Evolutionary conservation across 768 basidiomycete genomes (phyloP).

Genomic region (Naganishia antarctica): DNA sequence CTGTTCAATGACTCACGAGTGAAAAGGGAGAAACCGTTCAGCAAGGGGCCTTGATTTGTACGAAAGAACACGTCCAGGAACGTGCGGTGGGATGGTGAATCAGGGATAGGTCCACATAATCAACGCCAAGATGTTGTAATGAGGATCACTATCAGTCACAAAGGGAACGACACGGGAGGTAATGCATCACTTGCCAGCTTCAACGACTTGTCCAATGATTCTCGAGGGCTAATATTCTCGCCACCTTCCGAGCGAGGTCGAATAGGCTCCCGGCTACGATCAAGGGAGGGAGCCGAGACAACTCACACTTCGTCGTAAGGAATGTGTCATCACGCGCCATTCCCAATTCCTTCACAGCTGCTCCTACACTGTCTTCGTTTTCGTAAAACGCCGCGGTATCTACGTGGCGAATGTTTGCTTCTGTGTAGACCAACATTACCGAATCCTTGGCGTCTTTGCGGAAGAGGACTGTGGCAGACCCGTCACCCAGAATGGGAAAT

Average conservation of each 20-base stretch:
- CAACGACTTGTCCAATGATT: not conserved
- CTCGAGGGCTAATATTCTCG: not conserved
- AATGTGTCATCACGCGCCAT: constrained; percentile 52
- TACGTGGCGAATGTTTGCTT: not conserved
- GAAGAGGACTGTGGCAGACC: not conserved
- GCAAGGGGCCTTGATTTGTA: not conserved
- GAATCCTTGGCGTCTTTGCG: not conserved
- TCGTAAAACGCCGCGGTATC: constrained; percentile 32
- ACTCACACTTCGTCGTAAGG: constrained; percentile 53
- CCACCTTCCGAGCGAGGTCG: not conserved
- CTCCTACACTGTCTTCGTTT: constrained; percentile 45
- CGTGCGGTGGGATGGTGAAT: constrained; percentile 53
- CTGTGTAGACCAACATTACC: not conserved
- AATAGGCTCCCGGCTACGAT: not conserved
- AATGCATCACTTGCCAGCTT: not conserved
- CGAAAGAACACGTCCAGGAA: not conserved
- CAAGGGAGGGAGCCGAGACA: not conserved
- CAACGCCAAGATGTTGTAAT: not conserved
- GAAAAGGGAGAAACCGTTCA: not conserved
- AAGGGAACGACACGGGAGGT: not conserved
- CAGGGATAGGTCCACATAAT: constrained; percentile 60
- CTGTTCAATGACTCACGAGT: not conserved
- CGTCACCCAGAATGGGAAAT: not conserved
- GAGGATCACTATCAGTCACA: not conserved
- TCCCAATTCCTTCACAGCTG: constrained; percentile 38